phyloP scores from a whole-genome alignment of 2,329 filamentous ascomycete species.

The Leptosphaerulina australis region DNA sequence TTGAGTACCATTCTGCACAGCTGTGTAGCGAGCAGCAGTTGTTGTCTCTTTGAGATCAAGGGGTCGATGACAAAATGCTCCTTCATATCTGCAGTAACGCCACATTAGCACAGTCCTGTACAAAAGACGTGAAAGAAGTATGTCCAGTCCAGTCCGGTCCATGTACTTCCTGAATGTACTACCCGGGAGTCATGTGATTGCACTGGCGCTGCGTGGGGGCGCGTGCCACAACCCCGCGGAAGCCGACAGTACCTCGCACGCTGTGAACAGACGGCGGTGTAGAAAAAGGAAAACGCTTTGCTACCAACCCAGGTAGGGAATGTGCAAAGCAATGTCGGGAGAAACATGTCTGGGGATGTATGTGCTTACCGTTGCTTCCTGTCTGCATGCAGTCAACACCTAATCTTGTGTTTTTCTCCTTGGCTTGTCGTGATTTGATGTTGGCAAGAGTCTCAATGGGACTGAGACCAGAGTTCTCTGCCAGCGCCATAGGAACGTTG shows the following conservation, averaged over 20 bases:
- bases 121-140: constrained; percentile 8
- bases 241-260: not conserved
- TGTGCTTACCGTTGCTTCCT: constrained; percentile 75
- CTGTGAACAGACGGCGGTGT: not conserved
- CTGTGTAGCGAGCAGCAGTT: constrained; percentile 94
- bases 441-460: constrained; percentile 93
- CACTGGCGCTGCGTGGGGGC: constrained; percentile 7
- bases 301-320: not conserved
- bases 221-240: not conserved
- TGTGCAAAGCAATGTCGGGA: not conserved
- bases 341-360: not conserved
- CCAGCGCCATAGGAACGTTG: constrained; percentile 89
- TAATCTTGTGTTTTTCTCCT: constrained; percentile 76
- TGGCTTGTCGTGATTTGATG: constrained; percentile 96
- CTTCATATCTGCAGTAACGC: constrained; percentile 76
- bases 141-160: not conserved
- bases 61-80: constrained; percentile 98
- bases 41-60: constrained; percentile 96
- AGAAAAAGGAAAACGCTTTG: constrained; percentile 6
- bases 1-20: constrained; percentile 81
- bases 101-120: constrained; percentile 34
- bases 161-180: constrained; percentile 2
- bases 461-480: constrained; percentile 95
- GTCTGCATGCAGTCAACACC: constrained; percentile 98
- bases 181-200: constrained; percentile 5